Evolutionary conservation across 2,329 filamentous ascomycete genomes (phyloP), one percentile per base, ranked within the genome.

Genomic region (Diaporthe sp.): DNA sequence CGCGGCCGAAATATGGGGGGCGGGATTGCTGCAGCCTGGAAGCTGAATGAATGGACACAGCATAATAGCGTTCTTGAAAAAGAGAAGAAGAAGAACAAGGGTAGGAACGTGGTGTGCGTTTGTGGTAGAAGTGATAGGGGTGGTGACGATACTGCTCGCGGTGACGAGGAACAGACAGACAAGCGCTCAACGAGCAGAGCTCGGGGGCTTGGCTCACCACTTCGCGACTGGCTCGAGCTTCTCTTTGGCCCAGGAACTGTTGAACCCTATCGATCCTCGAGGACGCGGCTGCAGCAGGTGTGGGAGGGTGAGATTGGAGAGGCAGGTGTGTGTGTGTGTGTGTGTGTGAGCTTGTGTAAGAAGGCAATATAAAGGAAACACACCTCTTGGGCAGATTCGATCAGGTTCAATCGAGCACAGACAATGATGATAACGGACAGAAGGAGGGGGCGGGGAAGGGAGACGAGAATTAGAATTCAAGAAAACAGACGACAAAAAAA

Each of bases 191-290:
- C 32, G 53, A 51, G 44, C 61, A 51, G 19, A 35, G 61, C 61
- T 66, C 22, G 9, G 27, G 59, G 44, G 30, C 61, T 66, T 25
- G 30, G 44, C 61, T 66, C 61, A 66, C 61, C 44, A 51, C 61
- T 39, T 68, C n/a, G 42, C 47, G 63, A 68, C 47, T 53, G 63
- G 47, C n/a, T 68, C 63, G 63, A 68, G 47, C 44, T 39, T 68
- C 32, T 32, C 37, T n/a, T n/a, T 47, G 63, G 30, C 30, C 44
- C 44, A 66, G 63, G 30, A 51, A 37, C 25, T 37, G 44, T 17
- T 19, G 63, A 53, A 53, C 63, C 63, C 63, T 53, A 68, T 68
- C 47, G 63, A 68, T 53, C 30, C 44, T 53, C 63, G 47, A 66
- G 61, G 61, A 51, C 30, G 22, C 30, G 44, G n/a, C 30, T 10